phyloP scores from a whole-genome alignment of 2,329 filamentous ascomycete species.

The Scedosporium minutisporum region DNA sequence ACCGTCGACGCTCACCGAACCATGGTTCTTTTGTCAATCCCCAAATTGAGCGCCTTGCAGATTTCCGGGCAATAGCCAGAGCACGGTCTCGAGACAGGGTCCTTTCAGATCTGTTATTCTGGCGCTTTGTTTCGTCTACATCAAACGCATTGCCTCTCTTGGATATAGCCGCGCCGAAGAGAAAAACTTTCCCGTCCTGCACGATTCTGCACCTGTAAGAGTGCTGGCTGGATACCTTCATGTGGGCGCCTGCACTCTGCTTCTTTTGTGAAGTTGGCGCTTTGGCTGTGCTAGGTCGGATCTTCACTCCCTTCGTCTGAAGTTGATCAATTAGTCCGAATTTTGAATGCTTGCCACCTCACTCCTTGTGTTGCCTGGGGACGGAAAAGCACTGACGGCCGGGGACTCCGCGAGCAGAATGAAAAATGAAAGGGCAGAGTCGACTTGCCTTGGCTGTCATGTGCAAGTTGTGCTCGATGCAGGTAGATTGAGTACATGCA shows the following conservation, averaged over 20 bases:
- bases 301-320: background rate
- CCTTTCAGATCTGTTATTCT: background rate
- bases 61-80: background rate
- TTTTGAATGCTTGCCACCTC: background rate
- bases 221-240: background rate
- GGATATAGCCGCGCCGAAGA: background rate
- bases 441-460: background rate
- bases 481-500: too few species aligned
- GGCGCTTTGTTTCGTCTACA: too few species aligned
- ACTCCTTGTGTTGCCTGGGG: background rate
- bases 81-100: background rate
- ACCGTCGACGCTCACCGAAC: background rate
- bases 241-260: background rate
- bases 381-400: background rate
- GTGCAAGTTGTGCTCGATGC: too few species aligned
- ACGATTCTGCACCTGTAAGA: background rate
- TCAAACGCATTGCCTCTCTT: too few species aligned
- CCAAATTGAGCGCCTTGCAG: background rate
- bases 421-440: background rate
- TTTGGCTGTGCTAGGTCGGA: background rate
- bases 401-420: background rate
- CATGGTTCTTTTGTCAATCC: background rate
- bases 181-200: background rate
- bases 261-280: background rate
- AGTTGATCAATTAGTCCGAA: background rate